phyloP scores from a whole-genome alignment of 208 protist genomes.

The Leptomonas pyrrhocoris region DNA sequence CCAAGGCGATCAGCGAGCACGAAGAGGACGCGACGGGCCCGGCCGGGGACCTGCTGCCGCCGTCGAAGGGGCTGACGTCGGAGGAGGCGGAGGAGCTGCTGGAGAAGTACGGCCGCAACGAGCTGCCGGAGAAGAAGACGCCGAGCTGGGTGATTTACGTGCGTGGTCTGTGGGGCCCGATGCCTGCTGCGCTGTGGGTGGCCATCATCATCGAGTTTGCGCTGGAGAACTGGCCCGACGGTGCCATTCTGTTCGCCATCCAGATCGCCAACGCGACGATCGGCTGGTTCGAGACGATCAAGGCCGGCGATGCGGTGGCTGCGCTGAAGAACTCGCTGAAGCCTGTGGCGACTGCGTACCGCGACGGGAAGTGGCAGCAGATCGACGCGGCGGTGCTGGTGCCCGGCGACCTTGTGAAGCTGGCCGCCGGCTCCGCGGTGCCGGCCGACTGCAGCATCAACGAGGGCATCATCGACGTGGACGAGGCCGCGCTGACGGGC shows the following conservation, averaged over 20 bases:
- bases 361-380: slow-evolving; percentile 85
- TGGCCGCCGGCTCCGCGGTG: slow-evolving; percentile 90
- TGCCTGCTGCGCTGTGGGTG: slow-evolving; percentile 90
- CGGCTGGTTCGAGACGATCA: slow-evolving; percentile 93
- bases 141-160: slow-evolving; percentile 84
- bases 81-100: slow-evolving; percentile 69
- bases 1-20: slow-evolving; percentile 80
- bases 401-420: slow-evolving; percentile 93
- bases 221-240: slow-evolving; percentile 87
- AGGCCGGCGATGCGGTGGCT: slow-evolving; percentile 92
- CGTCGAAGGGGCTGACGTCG: slow-evolving; percentile 68
- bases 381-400: slow-evolving; percentile 88
- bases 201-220: slow-evolving; percentile 90
- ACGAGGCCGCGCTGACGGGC: slow-evolving; percentile 95
- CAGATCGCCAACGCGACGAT: slow-evolving; percentile 85
- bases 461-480: slow-evolving; percentile 90
- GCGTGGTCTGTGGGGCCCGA: slow-evolving; percentile 82
- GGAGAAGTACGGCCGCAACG: slow-evolving; percentile 73
- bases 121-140: slow-evolving; percentile 76
- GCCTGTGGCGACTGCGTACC: slow-evolving; percentile 67
- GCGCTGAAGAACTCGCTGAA: slow-evolving; percentile 92
- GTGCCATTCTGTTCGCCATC: slow-evolving; percentile 83
- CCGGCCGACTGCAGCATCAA: slow-evolving; percentile 93
- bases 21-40: slow-evolving; percentile 39
- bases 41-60: slow-evolving; percentile 40